phyloP scores from a whole-genome alignment of 768 basidiomycete genomes.

The Pleurotus pulmonarius region DNA sequence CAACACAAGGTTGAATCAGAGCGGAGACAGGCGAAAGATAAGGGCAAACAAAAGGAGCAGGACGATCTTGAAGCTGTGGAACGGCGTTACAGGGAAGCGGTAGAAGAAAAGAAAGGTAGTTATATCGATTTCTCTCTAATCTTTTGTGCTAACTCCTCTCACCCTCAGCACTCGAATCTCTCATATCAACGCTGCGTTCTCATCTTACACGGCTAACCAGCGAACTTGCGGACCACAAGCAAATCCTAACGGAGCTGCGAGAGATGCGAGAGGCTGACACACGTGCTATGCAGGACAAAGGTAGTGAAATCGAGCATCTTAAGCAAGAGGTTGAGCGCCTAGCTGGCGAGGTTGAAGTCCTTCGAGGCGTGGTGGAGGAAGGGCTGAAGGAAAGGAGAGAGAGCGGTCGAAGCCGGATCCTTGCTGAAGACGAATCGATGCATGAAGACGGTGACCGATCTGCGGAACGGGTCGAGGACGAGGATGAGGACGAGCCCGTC shows the following conservation, averaged over 20 bases:
- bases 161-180: constrained; percentile 68
- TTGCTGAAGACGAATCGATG: constrained; percentile 19
- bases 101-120: constrained; percentile 87
- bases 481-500: constrained; percentile 8
- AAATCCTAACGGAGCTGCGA: constrained; percentile 63
- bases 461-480: not conserved
- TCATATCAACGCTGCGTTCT: constrained; percentile 67
- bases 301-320: constrained; percentile 63
- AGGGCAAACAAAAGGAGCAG: constrained; percentile 31
- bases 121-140: constrained; percentile 6
- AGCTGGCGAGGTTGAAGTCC: constrained; percentile 79
- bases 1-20: constrained; percentile 28
- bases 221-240: constrained; percentile 76
- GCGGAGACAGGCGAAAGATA: constrained; percentile 18
- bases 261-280: constrained; percentile 61
- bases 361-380: constrained; percentile 85
- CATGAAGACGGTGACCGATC: constrained; percentile 23
- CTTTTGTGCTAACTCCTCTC: constrained; percentile 9
- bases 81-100: constrained; percentile 64
- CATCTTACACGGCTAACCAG: constrained; percentile 77
- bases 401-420: constrained; percentile 16
- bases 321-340: constrained; percentile 77
- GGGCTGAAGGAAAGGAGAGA: constrained; percentile 60
- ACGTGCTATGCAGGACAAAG: constrained; percentile 52
- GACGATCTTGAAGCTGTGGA: constrained; percentile 30